Base-by-base conservation (phyloP, 805 yeast genomes). In the Zygotorulaspora danielsina region DNA sequence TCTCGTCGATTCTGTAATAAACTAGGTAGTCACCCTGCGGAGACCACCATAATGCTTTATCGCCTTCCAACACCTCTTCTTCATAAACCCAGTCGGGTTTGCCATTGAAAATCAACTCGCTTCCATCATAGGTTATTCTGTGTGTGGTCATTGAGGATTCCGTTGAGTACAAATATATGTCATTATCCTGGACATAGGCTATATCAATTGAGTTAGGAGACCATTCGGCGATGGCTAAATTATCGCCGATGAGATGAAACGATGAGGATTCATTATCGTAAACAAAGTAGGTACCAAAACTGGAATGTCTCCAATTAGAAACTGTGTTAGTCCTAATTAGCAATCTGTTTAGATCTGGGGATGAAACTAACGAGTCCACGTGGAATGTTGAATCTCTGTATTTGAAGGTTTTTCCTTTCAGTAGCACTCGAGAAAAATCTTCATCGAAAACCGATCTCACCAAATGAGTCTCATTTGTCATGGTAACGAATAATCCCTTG, bases 11-110 rank as follows among this genome's bases (percentile, higher is more conserved):
- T 41, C 78, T 71, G 49, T 84, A 61, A 45, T 75, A 81, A 0
- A 87, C 73, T 31, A 88, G 56, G 50, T 69, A 72, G n/a, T 72
- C 65, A 9, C 90, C 88, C 29, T 69, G 61, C 6, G 85, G 85
- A 4, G 95, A 81, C 96, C 96, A 88, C 95, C 95, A 87, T 34
- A 86, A 49, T 0, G 89, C 85, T 16, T 71, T 63, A 50, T 81
- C 87, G 17, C 76, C 72, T 24, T 76, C 78, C 38, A 84, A 72
- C 1, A 87, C 93, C 61, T 87, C 96, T 50, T 87, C 96, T 55
- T 88, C 96, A 51, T 87, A 87, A 6, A 86, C 94, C 96, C 96
- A 87, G 56, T 87, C 96, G 0, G 96, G 94, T 45, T 81, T 80
- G 2, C 96, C 96, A 56, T 88, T 83, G 63, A 87, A 86, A 6